A percentile compares a stretch with the other conserved stretches of the same genome.
Evolutionary conservation across 108 stramenopile species (phyloP).

Genomic region (Seminavis robusta): DNA sequence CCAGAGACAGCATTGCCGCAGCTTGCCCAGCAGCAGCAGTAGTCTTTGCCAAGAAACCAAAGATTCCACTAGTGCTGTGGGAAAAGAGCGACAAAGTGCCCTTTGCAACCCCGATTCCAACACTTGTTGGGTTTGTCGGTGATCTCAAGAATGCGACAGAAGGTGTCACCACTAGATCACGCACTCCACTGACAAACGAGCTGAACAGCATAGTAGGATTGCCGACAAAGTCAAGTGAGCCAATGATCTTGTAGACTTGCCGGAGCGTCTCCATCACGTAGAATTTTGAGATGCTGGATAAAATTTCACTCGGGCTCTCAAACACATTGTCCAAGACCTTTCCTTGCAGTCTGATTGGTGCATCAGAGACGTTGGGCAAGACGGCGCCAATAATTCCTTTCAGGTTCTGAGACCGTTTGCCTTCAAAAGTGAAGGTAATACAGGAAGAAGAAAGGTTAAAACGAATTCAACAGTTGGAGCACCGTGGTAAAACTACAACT

Average conservation of each 20-base stretch:
- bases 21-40: slow-evolving; percentile 64
- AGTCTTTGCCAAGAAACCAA: slow-evolving; percentile 81
- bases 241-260: slow-evolving; percentile 94
- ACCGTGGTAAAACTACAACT: background rate
- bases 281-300: slow-evolving; percentile 62
- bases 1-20: slow-evolving; percentile 64
- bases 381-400: slow-evolving; percentile 40
- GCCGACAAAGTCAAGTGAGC: slow-evolving; percentile 92
- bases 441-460: no score
- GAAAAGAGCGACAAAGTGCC: slow-evolving; percentile 92
- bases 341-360: slow-evolving; percentile 81
- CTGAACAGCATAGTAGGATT: slow-evolving; percentile 89
- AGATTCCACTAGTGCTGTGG: slow-evolving; percentile 88
- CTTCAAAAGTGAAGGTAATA: background rate
- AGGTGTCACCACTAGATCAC: slow-evolving; percentile 91
- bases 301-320: slow-evolving; percentile 55
- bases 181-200: slow-evolving; percentile 83
- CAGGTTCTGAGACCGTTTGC: slow-evolving; percentile 9
- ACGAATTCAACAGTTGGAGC: background rate
- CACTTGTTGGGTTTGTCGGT: slow-evolving; percentile 80
- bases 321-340: slow-evolving; percentile 74
- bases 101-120: slow-evolving; percentile 91
- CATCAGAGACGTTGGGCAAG: slow-evolving; percentile 79
- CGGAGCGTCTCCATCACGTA: slow-evolving; percentile 78
- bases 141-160: slow-evolving; percentile 74